Conservation (phyloP, 2,329 filamentous ascomycete genomes). For the Fusarium secorum region DNA sequence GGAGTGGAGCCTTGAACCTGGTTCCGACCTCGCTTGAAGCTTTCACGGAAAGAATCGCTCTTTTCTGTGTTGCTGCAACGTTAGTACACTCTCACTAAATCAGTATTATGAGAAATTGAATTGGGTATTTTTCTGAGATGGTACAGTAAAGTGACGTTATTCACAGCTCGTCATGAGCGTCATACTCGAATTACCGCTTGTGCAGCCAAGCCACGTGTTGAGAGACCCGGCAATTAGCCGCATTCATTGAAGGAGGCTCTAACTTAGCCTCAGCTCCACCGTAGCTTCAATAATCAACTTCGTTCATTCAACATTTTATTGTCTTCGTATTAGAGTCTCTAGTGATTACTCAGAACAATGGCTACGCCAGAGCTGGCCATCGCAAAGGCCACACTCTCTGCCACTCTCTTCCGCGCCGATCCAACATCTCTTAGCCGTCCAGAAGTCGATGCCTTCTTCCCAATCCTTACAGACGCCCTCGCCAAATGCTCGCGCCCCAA, state of each 20-base stretch:
- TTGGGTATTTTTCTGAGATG: background rate
- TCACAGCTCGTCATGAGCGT: background rate
- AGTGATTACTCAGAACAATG: constrained; percentile 53
- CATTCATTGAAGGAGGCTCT: background rate
- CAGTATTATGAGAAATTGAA: background rate
- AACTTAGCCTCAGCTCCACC: constrained; percentile 13
- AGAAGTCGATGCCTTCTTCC: constrained; percentile 74
- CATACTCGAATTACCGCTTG: background rate
- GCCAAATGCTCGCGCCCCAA: constrained; percentile 78
- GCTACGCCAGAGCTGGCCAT: constrained; percentile 76
- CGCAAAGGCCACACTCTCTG: constrained; percentile 79
- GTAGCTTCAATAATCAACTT: constrained; percentile 21
- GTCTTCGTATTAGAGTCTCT: background rate
- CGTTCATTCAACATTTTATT: background rate
- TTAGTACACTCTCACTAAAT: background rate
- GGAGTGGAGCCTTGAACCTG: constrained; percentile 34
- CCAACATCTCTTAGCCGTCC: constrained; percentile 73
- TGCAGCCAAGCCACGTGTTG: constrained; percentile 19
- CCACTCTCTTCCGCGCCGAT: constrained; percentile 76
- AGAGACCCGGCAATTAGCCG: constrained; percentile 28
- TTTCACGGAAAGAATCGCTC: constrained; percentile 33
- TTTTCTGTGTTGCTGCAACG: background rate
- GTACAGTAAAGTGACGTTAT: constrained; percentile 3
- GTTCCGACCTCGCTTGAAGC: constrained; percentile 31
- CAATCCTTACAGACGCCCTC: constrained; percentile 69